Evolutionary conservation across 2,329 filamentous ascomycete species (phyloP), one percentile per base, ranked within the genome.

Genomic region (Alternaria longipes): DNA sequence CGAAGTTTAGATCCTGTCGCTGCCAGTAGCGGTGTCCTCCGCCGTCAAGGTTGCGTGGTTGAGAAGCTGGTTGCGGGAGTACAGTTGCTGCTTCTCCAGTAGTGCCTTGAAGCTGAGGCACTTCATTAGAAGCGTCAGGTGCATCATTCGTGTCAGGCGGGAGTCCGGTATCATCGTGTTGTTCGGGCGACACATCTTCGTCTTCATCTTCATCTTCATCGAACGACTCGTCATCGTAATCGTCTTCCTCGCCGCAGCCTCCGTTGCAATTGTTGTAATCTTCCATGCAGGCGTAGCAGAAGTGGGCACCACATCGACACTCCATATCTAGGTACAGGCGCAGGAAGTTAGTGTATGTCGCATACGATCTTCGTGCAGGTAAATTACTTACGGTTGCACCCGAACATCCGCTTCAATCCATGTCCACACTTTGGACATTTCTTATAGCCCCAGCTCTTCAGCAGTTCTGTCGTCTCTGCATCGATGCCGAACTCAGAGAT

Each of bases 231-330:
- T 60, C 67, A 28, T 67, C 66, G 8, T 71, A 63, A 16, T 74
- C 70, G n/a, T 71, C 61, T 3, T 66, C 67, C 38, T 70, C 67
- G 16, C 54, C 44, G 51, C 71, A 74, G 1, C 54, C 55, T 22
- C 68, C 71, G 5, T 53, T 53, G 55, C 80, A 82, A 1, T 72
- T 62, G 3, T 79, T 68, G 5, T 79, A 75, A 0, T 75, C 66
- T 26, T 64, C 50, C 36, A 74, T 56, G 56, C 84, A 86, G 8
- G 67, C 64, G 78, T 81, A 86, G 69, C 84, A 86, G 71, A 81
- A 86, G 52, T 84, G 79, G 8, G 81, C 81, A 12, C 83, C 83
- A 56, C 84, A 86, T 14, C 75, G 71, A 58, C 84, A 86, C 54
- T 78, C 70, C 65, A 86, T 81, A 51, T 84, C 38, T 22, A 12